A percentile compares a stretch with the other conserved stretches of the same genome.
Conservation (phyloP, 1,284 basidiomycete genomes). For the Ceratobasidium sp. region DNA sequence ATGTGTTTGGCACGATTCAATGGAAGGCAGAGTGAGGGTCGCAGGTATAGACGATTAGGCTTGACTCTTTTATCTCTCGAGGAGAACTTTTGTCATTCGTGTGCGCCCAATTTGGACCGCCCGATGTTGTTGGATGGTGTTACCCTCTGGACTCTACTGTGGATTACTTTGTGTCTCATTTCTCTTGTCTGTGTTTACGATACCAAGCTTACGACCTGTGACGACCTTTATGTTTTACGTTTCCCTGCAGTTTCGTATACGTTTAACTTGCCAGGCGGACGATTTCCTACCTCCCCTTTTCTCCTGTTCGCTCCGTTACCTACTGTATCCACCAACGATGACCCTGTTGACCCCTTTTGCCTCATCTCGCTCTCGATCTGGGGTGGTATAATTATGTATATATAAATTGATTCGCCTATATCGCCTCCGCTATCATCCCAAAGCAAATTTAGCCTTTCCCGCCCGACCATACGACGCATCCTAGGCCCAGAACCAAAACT, state of each 20-base stretch:
- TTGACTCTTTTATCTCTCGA: constrained; percentile 12
- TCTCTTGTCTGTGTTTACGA: constrained; percentile 16
- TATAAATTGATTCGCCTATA: constrained; percentile 31
- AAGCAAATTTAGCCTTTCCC: constrained; percentile 16
- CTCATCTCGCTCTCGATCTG: constrained; percentile 10
- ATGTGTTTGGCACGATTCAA: constrained; percentile 1
- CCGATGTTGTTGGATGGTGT: neutral
- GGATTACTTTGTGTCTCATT: constrained; percentile 28
- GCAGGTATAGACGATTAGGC: constrained; percentile 3
- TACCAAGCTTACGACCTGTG: constrained; percentile 39
- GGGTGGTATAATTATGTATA: constrained; percentile 45
- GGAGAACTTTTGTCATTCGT: constrained; percentile 14
- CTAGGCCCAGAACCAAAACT: constrained; percentile 4
- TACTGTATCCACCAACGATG: constrained; percentile 43
- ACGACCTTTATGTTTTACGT: constrained; percentile 39
- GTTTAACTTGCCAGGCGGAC: neutral
- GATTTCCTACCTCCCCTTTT: neutral
- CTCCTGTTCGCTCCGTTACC: neutral
- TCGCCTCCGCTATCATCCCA: constrained; percentile 25
- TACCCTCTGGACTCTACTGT: constrained; percentile 12
- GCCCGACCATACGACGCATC: constrained; percentile 18
- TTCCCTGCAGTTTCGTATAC: constrained; percentile 10
- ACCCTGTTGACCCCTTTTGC: neutral
- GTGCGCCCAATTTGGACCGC: constrained; percentile 7
- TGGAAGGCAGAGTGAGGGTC: constrained; percentile 28